Evolutionary conservation across 2,329 filamentous ascomycete genomes (phyloP), one percentile per base, ranked within the genome.

Genomic region (Fusarium verticillioides): DNA sequence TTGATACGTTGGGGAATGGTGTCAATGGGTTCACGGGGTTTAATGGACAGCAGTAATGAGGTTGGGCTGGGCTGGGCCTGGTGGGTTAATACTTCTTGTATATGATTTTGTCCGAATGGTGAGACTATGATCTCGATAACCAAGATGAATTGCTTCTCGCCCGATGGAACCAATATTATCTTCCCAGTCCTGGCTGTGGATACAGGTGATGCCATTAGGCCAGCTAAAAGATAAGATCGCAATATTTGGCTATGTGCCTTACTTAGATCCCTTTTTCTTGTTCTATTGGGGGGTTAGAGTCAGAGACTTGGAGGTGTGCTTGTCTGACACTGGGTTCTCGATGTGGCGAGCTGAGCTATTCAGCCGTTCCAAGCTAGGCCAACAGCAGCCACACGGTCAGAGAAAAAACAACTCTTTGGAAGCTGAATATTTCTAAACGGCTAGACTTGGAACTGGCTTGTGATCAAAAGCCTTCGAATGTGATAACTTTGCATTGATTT

Each of bases 11-110:
- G 39, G 76, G 70, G 1, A 73, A 76, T 47, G 70, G 71, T 1
- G 75, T 72, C 2, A 69, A 75, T 50, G 74, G 73, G 0, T 80
- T 78, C 23, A 60, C 75, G n/a, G 76, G 76, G 9, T 78, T 77
- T 59, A 72, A 77, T 57, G 72, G 71, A 42, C 75, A 78, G 21
- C 54, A 73, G 34, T 58, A 39, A 76, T 49, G 46, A 42, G 12
- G 8, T 5, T 13, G 8, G 30, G 26, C 19, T 23, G 28, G 69
- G 71, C 75, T 66, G 67, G 30, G 60, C 75, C 73, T 69, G 39
- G n/a, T 34, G 64, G 76, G 68, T 19, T 19, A 73, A 19, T 58
- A 76, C 59, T 62, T 26, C 56, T 75, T 72, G n/a, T 66, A 60
- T n/a, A 61, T 66, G 61, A 43, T 50, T 53, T 39, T 28, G 19